Evolutionary conservation across 768 basidiomycete genomes (phyloP), one percentile per base, ranked within the genome.

Genomic region (Lepiota subincarnata): DNA sequence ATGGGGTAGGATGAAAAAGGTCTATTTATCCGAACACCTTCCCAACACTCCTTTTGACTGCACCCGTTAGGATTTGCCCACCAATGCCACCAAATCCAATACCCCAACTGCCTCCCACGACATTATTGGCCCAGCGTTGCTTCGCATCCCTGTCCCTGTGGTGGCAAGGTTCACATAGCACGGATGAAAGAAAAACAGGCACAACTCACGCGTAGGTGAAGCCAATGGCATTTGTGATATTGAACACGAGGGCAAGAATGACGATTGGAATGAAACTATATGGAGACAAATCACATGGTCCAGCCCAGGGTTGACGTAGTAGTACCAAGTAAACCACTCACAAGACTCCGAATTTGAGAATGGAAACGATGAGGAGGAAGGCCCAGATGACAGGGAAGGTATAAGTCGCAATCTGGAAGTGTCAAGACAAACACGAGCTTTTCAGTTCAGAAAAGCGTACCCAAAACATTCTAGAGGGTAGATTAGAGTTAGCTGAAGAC

Each of bases 261-360:
- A 98, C 94, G 60, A 98, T 98, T 6, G 97, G 97, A 57, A 98
- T 75, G 70, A 95, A 98, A 7, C 94, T 97, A 64, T 26, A 40
- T 36, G 24, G 36, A 4, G 18, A n/a, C 4, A 26, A 22, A 26
- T 19, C 41, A 26, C 16, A 34, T 12, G 26, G 26, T 16, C 24
- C 7, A 26, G 34, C 31, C 10, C 46, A 13, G 11, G 31, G 1
- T 36, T 48, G 8, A 13, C 26, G 14, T 14, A 22, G 43, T 62
- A 48, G 57, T 46, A 19, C 31, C 49, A 24, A 48, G 28, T 48
- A 50, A 37, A 38, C n/a, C 51, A 80, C 90, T 62, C 59, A 96
- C 93, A 86, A 84, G 58, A 95, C 76, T 65, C 82, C 89, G 68
- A 97, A 85, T 67, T 92, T 92, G 63, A 99, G 72, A 53, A 98